Evolutionary conservation across 495 filamentous ascomycete species (phyloP), one percentile per base, ranked within the genome.

Genomic region (Penicillium canescens): DNA sequence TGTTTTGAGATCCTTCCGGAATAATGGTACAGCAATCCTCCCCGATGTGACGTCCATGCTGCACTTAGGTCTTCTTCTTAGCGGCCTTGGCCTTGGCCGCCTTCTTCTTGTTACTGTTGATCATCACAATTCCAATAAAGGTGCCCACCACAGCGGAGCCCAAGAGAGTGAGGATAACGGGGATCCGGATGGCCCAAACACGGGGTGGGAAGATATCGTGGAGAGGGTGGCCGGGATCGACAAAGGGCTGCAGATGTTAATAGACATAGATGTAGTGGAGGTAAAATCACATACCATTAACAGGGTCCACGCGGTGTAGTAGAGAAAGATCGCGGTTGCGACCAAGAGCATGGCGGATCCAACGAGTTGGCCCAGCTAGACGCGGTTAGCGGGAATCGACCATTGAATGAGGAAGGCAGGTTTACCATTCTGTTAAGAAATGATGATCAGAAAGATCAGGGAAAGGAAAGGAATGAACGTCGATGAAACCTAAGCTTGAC

Each of bases 181-280:
- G 94, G 65, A 99, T 92, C 66, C 95, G 92, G 66, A 99, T 96
- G 46, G 94, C 94, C 94, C 94, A 99, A 57, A 96, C 93, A 64
- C 95, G 91, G 4, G 95, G 92, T 35, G 91, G 95, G 78, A 99
- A 99, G 75, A 97, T 80, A 67, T 86, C 86, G 68, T 99, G 94
- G 47, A 97, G 86, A 46, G 91, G 89, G 68, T 98, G 94, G 66
- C 89, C 90, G 12, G 85, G 80, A 75, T 98, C 94, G 66, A 99
- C 95, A 73, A 98, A 99, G 63, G 94, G 94, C 94, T 98, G 45
- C 6, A 46, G 50, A 12, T n/a, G 23, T 40, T 12, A 54, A 47
- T 57, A 42, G 21, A 31, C 35, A 31, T 23, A 45, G 28, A 23
- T 18, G 18, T 13, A 31, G 3, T 28, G 20, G 24, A 31, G 14